Percentiles rank a stretch among this genome's conserved stretches.
Evolutionary conservation across 2,329 filamentous ascomycete genomes (phyloP).

Genomic region (Botrytis sinoallii): DNA sequence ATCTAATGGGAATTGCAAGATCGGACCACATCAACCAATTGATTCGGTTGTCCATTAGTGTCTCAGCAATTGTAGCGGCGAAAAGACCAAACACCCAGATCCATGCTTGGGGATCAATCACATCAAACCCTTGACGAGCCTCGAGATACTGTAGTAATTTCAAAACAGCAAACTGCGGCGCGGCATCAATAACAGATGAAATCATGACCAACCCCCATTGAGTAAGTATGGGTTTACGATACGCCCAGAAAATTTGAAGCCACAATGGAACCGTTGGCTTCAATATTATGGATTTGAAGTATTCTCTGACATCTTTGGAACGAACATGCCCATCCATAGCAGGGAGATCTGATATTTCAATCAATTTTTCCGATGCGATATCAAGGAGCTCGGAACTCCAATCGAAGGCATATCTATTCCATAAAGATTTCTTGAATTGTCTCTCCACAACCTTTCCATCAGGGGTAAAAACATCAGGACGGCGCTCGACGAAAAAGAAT

Average conservation of each 20-base stretch:
- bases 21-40: constrained; percentile 28
- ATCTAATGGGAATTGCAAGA: constrained; percentile 52
- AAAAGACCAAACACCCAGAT: constrained; percentile 25
- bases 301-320: constrained; percentile 47
- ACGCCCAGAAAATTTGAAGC: constrained; percentile 44
- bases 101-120: constrained; percentile 25
- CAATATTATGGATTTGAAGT: constrained; percentile 48
- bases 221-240: neutral
- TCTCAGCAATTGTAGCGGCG: constrained; percentile 20
- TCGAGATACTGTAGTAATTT: constrained; percentile 28
- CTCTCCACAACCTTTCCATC: constrained; percentile 57
- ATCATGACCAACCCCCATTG: constrained; percentile 45
- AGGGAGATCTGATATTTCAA: constrained; percentile 61
- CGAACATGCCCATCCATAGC: constrained; percentile 54
- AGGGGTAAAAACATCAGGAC: constrained; percentile 61
- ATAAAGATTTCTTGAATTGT: constrained; percentile 58
- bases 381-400: constrained; percentile 58
- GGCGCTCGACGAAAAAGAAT: constrained; percentile 50
- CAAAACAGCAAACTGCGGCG: constrained; percentile 28
- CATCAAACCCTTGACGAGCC: constrained; percentile 22
- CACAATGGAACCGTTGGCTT: constrained; percentile 50
- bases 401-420: constrained; percentile 60
- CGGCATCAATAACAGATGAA: constrained; percentile 25
- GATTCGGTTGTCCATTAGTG: constrained; percentile 26
- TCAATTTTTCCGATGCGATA: constrained; percentile 53